Conservation (phyloP, 176 grass and related monocot genomes). For the Triticum timopheevii region DNA sequence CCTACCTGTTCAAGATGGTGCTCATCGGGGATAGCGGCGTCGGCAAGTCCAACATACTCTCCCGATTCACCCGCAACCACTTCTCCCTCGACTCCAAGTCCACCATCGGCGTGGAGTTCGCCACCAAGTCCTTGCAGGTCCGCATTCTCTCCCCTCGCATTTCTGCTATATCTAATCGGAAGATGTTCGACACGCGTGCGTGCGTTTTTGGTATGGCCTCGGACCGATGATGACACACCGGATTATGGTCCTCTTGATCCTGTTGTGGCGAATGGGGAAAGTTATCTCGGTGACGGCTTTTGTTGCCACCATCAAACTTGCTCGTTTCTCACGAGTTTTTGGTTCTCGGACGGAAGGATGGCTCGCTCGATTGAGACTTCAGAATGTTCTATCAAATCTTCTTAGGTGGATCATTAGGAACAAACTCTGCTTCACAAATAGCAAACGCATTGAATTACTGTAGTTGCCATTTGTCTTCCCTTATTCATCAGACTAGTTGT, state of each 20-base stretch:
- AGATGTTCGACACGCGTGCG: neutral
- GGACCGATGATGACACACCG: conserved; percentile 11
- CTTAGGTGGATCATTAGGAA: neutral
- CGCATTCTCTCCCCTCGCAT: neutral
- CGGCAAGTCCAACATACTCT: conserved; percentile 88
- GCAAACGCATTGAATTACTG: conserved; percentile 1
- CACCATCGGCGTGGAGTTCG: conserved; percentile 90
- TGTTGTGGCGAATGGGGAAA: conserved; percentile 7
- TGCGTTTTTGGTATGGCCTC: neutral
- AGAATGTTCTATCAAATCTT: neutral
- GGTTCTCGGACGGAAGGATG: neutral
- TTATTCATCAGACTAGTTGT: neutral
- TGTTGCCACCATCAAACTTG: neutral
- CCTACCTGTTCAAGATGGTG: conserved; percentile 91
- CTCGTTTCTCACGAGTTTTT: neutral
- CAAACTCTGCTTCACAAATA: neutral
- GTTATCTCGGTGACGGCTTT: conserved; percentile 10
- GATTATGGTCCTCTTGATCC: conserved; percentile 25
- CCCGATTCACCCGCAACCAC: conserved; percentile 83
- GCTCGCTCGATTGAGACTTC: neutral
- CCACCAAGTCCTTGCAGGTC: conserved; percentile 76
- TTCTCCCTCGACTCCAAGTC: conserved; percentile 90
- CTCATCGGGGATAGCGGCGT: conserved; percentile 88
- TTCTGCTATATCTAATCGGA: neutral
- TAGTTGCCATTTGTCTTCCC: neutral